phyloP scores from a whole-genome alignment of 2,329 filamentous ascomycete genomes.

The Lasiodiplodia citricola region DNA sequence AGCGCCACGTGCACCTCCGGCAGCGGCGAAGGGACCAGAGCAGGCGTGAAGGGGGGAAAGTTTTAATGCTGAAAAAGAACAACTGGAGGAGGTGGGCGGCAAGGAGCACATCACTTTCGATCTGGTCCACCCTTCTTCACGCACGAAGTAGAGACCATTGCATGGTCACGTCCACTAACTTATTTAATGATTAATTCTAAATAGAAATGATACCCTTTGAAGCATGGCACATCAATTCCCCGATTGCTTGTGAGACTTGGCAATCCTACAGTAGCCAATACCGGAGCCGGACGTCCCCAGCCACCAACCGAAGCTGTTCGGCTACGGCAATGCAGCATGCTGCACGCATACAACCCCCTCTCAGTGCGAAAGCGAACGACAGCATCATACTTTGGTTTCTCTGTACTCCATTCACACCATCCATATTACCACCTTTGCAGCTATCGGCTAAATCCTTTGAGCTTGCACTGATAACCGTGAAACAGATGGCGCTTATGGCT shows the following conservation, averaged over 20 bases:
- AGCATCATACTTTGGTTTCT: too few species aligned
- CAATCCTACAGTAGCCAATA: neutral
- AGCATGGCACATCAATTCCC: too few species aligned
- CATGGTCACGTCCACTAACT: neutral
- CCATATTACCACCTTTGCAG: neutral
- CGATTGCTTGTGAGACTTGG: neutral
- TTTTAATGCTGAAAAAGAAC: neutral
- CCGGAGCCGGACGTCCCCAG: too few species aligned
- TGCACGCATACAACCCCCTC: neutral
- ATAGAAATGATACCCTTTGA: neutral
- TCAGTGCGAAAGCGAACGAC: slow-evolving; percentile 10
- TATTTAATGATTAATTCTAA: neutral
- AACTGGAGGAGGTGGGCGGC: neutral
- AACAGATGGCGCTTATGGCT: neutral
- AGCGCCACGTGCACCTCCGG: neutral
- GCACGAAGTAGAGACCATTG: neutral
- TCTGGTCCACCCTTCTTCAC: neutral
- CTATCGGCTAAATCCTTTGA: neutral
- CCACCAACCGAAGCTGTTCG: neutral
- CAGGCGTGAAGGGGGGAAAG: neutral
- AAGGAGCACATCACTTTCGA: neutral
- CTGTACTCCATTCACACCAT: neutral
- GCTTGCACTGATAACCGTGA: neutral
- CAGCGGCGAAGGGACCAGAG: neutral
- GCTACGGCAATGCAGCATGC: neutral